These are phyloP conservation scores for Ceratobasidium sp. DNA, from an alignment of 1,284 basidiomycete genomes.

Conservation along the genomic window DNA sequence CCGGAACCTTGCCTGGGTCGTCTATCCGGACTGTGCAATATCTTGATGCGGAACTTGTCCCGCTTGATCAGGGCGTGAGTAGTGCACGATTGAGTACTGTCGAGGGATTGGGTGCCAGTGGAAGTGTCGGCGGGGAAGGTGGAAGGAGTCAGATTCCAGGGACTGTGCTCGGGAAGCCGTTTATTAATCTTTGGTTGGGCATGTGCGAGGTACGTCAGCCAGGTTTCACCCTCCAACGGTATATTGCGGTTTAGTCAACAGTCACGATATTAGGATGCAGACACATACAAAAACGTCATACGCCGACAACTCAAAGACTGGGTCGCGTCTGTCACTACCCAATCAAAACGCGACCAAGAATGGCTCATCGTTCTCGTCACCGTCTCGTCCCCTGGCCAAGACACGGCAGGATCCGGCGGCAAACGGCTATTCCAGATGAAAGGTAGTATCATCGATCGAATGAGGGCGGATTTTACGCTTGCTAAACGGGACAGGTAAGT, in stretches of 20 bases:
- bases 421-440: conserved; percentile 84
- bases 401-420: conserved; percentile 60
- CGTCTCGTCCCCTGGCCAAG: conserved; percentile 77
- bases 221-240: no score
- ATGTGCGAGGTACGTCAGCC: conserved; percentile 79
- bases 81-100: conserved; percentile 32
- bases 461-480: conserved; percentile 91
- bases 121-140: conserved; percentile 52
- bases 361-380: conserved; percentile 83
- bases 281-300: conserved; percentile 81
- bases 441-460: conserved; percentile 88
- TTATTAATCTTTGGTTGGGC: conserved; percentile 88
- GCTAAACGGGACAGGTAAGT: conserved; percentile 88
- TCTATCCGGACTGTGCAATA: conserved; percentile 88
- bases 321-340: conserved; percentile 75
- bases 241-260: no score
- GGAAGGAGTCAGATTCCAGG: conserved; percentile 79
- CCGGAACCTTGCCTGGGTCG: conserved; percentile 62
- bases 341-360: conserved; percentile 78
- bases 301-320: conserved; percentile 93
- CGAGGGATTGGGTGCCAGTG: conserved; percentile 2
- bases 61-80: conserved; percentile 65
- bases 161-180: conserved; percentile 84
- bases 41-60: conserved; percentile 79
- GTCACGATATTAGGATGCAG: conserved; percentile 74